These are phyloP conservation scores for Tylopilus vinaceipallidus DNA, from an alignment of 768 basidiomycete species.

Conservation along the genomic window DNA sequence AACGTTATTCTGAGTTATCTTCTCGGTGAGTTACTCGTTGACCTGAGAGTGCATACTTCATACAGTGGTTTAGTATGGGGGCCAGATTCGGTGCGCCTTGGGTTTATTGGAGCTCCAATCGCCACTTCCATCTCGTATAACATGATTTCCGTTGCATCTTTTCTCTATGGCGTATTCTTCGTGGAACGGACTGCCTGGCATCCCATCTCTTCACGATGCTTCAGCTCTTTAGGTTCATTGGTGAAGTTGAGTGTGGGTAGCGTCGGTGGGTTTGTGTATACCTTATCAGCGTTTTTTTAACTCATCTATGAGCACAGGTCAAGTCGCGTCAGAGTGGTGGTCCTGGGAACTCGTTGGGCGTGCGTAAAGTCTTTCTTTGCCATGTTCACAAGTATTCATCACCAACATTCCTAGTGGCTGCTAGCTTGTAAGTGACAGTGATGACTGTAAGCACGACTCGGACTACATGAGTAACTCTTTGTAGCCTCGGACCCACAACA, in stretches of 20 bases:
- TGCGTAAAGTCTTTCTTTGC: slow-evolving; percentile 10
- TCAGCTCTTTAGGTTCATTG: slow-evolving; percentile 65
- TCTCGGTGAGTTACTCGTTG: slow-evolving; percentile 56
- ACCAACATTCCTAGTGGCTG: slow-evolving; percentile 39
- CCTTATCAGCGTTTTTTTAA: background rate
- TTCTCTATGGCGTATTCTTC: slow-evolving; percentile 62
- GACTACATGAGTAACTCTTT: slow-evolving; percentile 20
- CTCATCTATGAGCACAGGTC: slow-evolving; percentile 39
- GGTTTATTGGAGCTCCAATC: slow-evolving; percentile 90
- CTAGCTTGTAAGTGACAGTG: slow-evolving; percentile 43
- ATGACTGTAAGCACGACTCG: background rate
- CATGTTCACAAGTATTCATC: background rate
- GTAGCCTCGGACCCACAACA: slow-evolving; percentile 71
- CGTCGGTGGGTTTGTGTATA: slow-evolving; percentile 44
- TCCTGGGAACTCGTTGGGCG: slow-evolving; percentile 84
- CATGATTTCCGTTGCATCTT: slow-evolving; percentile 60
- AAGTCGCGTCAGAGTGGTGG: slow-evolving; percentile 94
- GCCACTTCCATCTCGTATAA: slow-evolving; percentile 88
- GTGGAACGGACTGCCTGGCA: slow-evolving; percentile 81
- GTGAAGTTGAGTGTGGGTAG: slow-evolving; percentile 79
- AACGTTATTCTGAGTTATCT: slow-evolving; percentile 83
- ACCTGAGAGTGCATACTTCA: slow-evolving; percentile 31
- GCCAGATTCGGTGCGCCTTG: slow-evolving; percentile 73
- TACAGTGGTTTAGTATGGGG: slow-evolving; percentile 81
- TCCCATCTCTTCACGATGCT: slow-evolving; percentile 63